Percentiles rank a stretch among this genome's conserved stretches.
Conservation (phyloP, 257 asterid species). For the Fraxinus cuspidata region DNA sequence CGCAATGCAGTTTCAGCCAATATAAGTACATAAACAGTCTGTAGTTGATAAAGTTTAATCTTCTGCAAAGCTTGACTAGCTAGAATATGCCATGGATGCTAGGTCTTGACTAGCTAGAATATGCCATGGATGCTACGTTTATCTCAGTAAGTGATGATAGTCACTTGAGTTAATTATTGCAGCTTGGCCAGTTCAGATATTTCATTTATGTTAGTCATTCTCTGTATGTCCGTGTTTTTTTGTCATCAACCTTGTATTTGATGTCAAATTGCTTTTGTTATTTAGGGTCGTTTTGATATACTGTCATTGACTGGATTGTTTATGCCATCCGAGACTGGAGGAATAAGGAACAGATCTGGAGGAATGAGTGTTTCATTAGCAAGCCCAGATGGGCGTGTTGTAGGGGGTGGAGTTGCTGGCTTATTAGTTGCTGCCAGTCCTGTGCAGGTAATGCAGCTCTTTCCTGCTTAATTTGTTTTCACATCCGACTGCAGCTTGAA, state of each 20-base stretch:
- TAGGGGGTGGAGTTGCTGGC: conserved; percentile 60
- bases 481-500: no score
- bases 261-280: not conserved
- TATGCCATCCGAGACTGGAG: conserved; percentile 57
- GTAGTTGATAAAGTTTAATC: not conserved
- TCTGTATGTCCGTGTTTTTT: not conserved
- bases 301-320: conserved; percentile 58
- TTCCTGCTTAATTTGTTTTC: not conserved
- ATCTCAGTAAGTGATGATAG: not conserved
- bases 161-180: not conserved
- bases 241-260: not conserved
- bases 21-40: no score
- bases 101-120: not conserved
- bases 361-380: conserved; percentile 66
- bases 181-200: not conserved
- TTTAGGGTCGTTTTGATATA: conserved; percentile 61
- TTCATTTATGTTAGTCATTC: not conserved
- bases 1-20: not conserved
- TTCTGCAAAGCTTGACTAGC: not conserved
- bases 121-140: not conserved
- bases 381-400: conserved; percentile 64
- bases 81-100: not conserved
- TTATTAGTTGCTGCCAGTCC: conserved; percentile 57
- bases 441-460: conserved; percentile 38
- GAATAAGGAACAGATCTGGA: conserved; percentile 54